A percentile compares a stretch with the other conserved stretches of the same genome.
Evolutionary conservation across 1,139 yeast genomes (phyloP).

Genomic region (Yamadazyma diospyri): DNA sequence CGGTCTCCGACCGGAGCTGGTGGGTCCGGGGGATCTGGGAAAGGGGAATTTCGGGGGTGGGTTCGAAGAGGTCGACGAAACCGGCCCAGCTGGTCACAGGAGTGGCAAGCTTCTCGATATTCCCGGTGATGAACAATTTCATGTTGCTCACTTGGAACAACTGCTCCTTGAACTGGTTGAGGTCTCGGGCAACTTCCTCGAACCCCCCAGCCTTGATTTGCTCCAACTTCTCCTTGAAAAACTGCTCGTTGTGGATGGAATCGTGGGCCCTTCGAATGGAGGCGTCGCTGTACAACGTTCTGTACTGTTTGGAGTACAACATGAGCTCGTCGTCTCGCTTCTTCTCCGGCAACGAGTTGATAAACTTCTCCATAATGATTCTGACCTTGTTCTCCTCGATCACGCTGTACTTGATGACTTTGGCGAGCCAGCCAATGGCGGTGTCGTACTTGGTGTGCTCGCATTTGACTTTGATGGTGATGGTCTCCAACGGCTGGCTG

Average conservation of each 20-base stretch:
- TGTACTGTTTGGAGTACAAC: slow-evolving; percentile 59
- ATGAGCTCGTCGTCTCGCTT: slow-evolving; percentile 78
- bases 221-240: slow-evolving; percentile 47
- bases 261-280: slow-evolving; percentile 71
- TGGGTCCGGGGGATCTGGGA: slow-evolving; percentile 49
- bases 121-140: slow-evolving; percentile 72
- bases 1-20: slow-evolving; percentile 54
- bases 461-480: slow-evolving; percentile 60
- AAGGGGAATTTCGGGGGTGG: slow-evolving; percentile 12
- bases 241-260: slow-evolving; percentile 57
- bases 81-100: slow-evolving; percentile 66
- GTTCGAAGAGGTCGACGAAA: slow-evolving; percentile 26
- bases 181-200: slow-evolving; percentile 43
- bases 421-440: slow-evolving; percentile 75
- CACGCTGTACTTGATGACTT: slow-evolving; percentile 58
- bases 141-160: slow-evolving; percentile 60
- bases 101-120: slow-evolving; percentile 41
- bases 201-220: slow-evolving; percentile 54
- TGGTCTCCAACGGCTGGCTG: slow-evolving; percentile 60
- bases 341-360: slow-evolving; percentile 72
- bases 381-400: slow-evolving; percentile 73
- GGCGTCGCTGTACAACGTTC: slow-evolving; percentile 50
- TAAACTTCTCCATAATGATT: slow-evolving; percentile 67
- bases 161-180: slow-evolving; percentile 54
- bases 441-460: slow-evolving; percentile 57